Conservation (phyloP, 169 alveolate species). For the Besnoitia besnoiti region DNA sequence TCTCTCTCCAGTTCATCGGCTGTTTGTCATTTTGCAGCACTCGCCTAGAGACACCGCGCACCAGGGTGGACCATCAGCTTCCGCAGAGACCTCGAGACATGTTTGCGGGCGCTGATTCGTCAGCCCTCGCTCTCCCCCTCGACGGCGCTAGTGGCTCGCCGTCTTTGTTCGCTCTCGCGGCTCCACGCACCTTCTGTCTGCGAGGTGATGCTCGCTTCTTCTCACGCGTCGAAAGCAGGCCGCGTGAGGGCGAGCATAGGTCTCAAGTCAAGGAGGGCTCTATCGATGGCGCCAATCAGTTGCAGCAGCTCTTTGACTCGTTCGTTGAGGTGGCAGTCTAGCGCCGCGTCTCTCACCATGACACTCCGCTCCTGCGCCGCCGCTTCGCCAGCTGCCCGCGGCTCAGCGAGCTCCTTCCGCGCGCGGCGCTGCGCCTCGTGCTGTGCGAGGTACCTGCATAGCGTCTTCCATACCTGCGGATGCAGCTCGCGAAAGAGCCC, state of each 20-base stretch:
- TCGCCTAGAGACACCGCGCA: no score
- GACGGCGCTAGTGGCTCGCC: no score
- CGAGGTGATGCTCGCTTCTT: no score
- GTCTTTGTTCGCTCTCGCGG: no score
- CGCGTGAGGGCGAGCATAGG: background rate
- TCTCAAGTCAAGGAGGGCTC: background rate
- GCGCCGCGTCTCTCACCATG: background rate
- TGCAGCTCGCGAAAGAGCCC: background rate
- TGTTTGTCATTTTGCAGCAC: no score
- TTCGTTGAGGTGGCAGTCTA: background rate
- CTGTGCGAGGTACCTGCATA: background rate
- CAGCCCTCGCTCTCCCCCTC: no score
- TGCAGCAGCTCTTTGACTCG: background rate
- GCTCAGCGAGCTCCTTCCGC: background rate
- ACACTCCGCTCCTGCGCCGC: background rate
- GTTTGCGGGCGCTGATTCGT: no score
- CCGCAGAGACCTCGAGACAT: no score
- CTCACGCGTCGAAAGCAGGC: background rate
- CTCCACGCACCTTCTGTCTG: no score
- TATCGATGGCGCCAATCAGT: background rate
- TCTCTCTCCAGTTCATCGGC: no score
- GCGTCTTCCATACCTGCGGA: background rate
- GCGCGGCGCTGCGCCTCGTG: background rate
- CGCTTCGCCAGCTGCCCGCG: background rate
- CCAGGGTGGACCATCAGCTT: no score